A percentile compares a stretch with the other conserved stretches of the same genome.
These are phyloP conservation scores for Zymoseptoria ardabiliae DNA, from an alignment of 2,329 filamentous ascomycete genomes.

Conservation along the genomic window DNA sequence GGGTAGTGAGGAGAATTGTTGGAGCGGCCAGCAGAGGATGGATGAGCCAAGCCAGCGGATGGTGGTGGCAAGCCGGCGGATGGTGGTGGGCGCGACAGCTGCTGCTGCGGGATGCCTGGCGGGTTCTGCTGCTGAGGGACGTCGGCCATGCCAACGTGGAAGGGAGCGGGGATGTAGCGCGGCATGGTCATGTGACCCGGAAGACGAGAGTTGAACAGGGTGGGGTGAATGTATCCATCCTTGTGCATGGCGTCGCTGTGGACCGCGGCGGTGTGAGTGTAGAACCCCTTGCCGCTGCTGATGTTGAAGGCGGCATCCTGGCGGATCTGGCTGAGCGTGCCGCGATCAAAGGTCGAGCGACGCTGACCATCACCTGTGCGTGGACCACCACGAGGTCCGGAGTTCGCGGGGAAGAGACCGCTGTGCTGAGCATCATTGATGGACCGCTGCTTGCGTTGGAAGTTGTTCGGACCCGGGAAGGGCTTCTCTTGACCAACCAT, in stretches of 20 bases:
- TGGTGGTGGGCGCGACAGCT: neutral
- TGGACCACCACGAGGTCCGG: constrained; percentile 61
- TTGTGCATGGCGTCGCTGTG: neutral
- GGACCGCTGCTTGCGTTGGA: constrained; percentile 78
- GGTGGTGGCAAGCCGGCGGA: neutral
- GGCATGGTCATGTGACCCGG: neutral
- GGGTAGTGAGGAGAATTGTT: neutral
- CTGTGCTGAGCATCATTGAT: constrained; percentile 80
- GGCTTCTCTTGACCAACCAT: constrained; percentile 62
- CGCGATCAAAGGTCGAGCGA: constrained; percentile 73
- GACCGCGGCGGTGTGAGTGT: neutral
- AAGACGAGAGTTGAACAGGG: neutral
- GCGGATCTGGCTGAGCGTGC: constrained; percentile 46
- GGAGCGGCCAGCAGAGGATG: neutral
- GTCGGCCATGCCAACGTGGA: neutral
- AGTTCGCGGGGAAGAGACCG: constrained; percentile 62
- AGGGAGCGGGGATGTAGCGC: neutral
- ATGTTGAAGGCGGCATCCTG: constrained; percentile 21
- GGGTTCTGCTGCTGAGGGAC: neutral
- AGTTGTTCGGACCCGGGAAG: constrained; percentile 76
- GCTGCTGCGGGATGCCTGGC: neutral
- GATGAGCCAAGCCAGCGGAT: neutral
- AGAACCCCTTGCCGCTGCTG: neutral
- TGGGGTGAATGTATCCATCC: neutral
- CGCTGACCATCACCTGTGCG: constrained; percentile 40